phyloP scores from a whole-genome alignment of 2,329 filamentous ascomycete species.

The Fusarium pininemorale region DNA sequence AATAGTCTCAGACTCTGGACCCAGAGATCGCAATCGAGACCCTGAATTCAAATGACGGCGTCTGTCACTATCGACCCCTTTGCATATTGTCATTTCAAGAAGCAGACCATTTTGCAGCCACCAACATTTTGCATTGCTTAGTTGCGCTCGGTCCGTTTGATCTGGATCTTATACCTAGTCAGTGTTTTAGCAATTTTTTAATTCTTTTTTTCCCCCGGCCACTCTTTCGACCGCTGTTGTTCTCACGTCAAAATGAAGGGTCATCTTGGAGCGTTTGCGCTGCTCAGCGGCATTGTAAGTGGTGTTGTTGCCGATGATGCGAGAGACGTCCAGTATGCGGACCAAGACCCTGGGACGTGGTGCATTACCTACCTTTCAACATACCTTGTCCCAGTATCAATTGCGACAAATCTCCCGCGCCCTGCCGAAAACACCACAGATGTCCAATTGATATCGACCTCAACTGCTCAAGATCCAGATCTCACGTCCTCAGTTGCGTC shows the following conservation, averaged over 20 bases:
- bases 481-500: background rate
- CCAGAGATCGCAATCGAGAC: background rate
- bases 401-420: background rate
- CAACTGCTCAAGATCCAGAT: background rate
- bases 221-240: no score
- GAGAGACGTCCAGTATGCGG: background rate
- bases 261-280: background rate
- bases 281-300: background rate
- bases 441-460: background rate
- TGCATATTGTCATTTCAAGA: background rate
- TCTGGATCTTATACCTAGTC: background rate
- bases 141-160: background rate
- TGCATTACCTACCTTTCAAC: background rate
- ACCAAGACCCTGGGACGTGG: background rate
- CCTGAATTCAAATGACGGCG: background rate
- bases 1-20: background rate
- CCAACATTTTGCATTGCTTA: background rate
- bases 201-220: fast-evolving
- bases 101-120: background rate
- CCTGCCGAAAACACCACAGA: background rate
- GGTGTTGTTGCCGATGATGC: background rate
- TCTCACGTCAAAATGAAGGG: background rate
- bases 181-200: no score
- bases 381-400: background rate
- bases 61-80: background rate